Evolutionary conservation across 495 filamentous ascomycete genomes (phyloP).

Genomic region (Penicillium chermesinum): DNA sequence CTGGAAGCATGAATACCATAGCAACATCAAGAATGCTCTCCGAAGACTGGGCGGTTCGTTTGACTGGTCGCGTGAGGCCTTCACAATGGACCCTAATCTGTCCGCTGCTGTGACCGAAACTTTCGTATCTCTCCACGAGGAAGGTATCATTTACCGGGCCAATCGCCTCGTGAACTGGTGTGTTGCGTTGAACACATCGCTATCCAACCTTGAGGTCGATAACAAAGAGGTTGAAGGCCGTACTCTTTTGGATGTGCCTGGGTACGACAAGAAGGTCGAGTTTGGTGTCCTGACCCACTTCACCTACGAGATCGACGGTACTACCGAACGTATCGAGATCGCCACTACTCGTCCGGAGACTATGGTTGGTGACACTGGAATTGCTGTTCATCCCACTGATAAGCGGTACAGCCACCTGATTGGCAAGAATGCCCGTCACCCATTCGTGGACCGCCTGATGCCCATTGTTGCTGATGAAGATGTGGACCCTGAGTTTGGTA

Average conservation of each 20-base stretch:
- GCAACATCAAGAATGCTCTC: slow-evolving; percentile 55
- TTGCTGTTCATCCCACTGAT: slow-evolving; percentile 73
- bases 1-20: slow-evolving; percentile 68
- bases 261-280: slow-evolving; percentile 64
- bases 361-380: slow-evolving; percentile 74
- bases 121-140: slow-evolving; percentile 66
- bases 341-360: slow-evolving; percentile 77
- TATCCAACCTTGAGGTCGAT: slow-evolving; percentile 72
- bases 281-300: slow-evolving; percentile 68
- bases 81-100: slow-evolving; percentile 66
- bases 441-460: slow-evolving; percentile 61
- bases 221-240: slow-evolving; percentile 66
- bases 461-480: slow-evolving; percentile 67
- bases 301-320: slow-evolving; percentile 63
- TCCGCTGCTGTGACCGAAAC: slow-evolving; percentile 66
- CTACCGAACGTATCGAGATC: slow-evolving; percentile 63
- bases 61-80: slow-evolving; percentile 64
- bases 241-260: slow-evolving; percentile 61
- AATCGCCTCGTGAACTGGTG: slow-evolving; percentile 80
- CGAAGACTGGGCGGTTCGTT: slow-evolving; percentile 57
- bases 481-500: slow-evolving; percentile 71
- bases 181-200: slow-evolving; percentile 63
- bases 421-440: slow-evolving; percentile 65
- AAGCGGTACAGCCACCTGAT: slow-evolving; percentile 59
- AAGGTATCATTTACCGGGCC: slow-evolving; percentile 71